phyloP scores from a whole-genome alignment of 1,284 basidiomycete genomes.

The Puccinia polysora region DNA sequence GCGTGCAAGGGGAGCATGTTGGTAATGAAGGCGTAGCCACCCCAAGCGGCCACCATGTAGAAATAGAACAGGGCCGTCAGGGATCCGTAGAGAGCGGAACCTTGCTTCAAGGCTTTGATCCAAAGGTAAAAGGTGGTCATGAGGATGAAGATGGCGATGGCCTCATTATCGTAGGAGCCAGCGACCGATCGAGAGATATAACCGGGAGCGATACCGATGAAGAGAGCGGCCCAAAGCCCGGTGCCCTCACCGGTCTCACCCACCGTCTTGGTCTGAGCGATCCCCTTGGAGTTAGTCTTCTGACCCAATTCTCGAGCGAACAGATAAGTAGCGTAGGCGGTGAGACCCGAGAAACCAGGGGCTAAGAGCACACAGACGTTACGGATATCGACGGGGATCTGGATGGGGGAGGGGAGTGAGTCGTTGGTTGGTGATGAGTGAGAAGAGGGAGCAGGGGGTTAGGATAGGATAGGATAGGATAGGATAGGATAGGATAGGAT shows the following conservation, averaged over 20 bases:
- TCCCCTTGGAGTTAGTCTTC: constrained; percentile 46
- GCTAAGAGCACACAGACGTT: constrained; percentile 96
- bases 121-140: constrained; percentile 98
- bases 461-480: constrained; percentile 72
- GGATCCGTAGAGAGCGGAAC: constrained; percentile 85
- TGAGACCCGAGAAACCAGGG: constrained; percentile 91
- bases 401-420: constrained; percentile 69
- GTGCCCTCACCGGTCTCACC: constrained; percentile 63
- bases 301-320: constrained; percentile 55
- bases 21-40: constrained; percentile 99
- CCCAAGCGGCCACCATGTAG: constrained; percentile 99
- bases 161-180: constrained; percentile 99
- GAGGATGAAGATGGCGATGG: constrained; percentile 98
- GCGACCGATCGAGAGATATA: constrained; percentile 99
- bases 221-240: constrained; percentile 91
- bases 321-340: constrained; percentile 97
- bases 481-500: not conserved
- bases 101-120: constrained; percentile 94
- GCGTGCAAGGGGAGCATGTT: constrained; percentile 99
- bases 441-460: constrained; percentile 56
- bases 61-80: constrained; percentile 94
- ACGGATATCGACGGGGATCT: constrained; percentile 94
- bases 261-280: constrained; percentile 56
- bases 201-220: constrained; percentile 93
- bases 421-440: not conserved